These are phyloP conservation scores for Porcisia hertigi DNA, from an alignment of 208 protist genomes.

Conservation along the genomic window DNA sequence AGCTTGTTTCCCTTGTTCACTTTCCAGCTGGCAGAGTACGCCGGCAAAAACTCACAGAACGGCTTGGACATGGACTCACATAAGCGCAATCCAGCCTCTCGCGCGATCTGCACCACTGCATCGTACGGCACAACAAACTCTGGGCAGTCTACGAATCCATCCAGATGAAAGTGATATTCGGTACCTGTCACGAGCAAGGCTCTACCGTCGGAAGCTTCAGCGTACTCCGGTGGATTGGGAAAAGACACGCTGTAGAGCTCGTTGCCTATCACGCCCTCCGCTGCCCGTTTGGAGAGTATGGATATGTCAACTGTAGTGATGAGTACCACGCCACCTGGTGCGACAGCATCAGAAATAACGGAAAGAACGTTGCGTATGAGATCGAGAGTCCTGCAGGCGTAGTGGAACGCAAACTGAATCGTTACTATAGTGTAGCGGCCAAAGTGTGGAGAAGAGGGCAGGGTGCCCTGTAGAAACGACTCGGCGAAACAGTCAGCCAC, in stretches of 20 bases:
- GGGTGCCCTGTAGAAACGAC: constrained; percentile 44
- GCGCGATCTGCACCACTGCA: constrained; percentile 32
- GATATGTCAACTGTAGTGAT: constrained; percentile 73
- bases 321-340: constrained; percentile 66
- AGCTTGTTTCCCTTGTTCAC: constrained; percentile 68
- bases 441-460: constrained; percentile 40
- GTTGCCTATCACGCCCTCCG: constrained; percentile 26
- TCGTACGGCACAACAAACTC: constrained; percentile 79
- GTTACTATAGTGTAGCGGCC: constrained; percentile 69
- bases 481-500: constrained; percentile 81
- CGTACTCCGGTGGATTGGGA: constrained; percentile 12
- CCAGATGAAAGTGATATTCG: constrained; percentile 75
- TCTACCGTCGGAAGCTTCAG: constrained; percentile 3
- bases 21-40: constrained; percentile 41
- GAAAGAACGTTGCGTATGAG: constrained; percentile 50
- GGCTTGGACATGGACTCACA: constrained; percentile 28
- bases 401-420: constrained; percentile 90
- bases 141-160: constrained; percentile 88
- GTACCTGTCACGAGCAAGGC: constrained; percentile 46
- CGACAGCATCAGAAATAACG: constrained; percentile 44
- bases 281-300: constrained; percentile 46
- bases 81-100: constrained; percentile 19
- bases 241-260: constrained; percentile 39
- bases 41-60: constrained; percentile 43
- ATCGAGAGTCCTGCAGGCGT: constrained; percentile 65